Base-by-base conservation (phyloP, 108 stramenopile genomes). In the Nitzschia inconspicua region DNA sequence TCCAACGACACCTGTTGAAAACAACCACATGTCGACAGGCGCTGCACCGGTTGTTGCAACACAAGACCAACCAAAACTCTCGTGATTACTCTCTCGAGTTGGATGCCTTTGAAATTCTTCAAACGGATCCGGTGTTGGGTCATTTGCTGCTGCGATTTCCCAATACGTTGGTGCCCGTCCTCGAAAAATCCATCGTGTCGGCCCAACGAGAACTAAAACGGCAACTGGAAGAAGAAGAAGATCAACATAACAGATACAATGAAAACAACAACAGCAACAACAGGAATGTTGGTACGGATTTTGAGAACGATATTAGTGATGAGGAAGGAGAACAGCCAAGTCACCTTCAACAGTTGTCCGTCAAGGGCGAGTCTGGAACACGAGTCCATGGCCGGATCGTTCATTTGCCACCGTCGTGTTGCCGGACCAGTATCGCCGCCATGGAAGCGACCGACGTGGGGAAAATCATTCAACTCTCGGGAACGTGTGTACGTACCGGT, bases 401-500 rank as follows among this genome's bases (percentile, higher is more conserved):
- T 2, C 84, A 88, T 57, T 64, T 97, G 23, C 97, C 97, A 29
- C 96, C 95, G 19, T 73, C 92, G 42, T 61, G 70, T 23, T 89
- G 78, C 43, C 88, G 95, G 70, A 73, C 89, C 2, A 79, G 88
- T 18, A 53, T 98, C 13, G 84, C 92, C 35, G 43, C 62, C 20
- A 66, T 98, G 31, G 60, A 83, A 3, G 75, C 89, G 7, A 50
- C 50, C 3, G 95, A 95, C 62, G 91, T 97, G 1, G 94, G 91
- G 22, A 84, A 76, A 26, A 86, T 99, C 53, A 75, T 97, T 3
- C 97, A 98, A 69, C 53, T 99, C 6, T 72, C 63, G 52, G 98
- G 98, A 13, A 98, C 96, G 1, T 95, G 97, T 35, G 87, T 96
- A 9, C 83, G 97, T 16, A 76, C 94, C 2, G 80, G 85, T 3